These are phyloP conservation scores for Aurantiochytrium sp. DNA, from an alignment of 108 stramenopile genomes.

Conservation along the genomic window DNA sequence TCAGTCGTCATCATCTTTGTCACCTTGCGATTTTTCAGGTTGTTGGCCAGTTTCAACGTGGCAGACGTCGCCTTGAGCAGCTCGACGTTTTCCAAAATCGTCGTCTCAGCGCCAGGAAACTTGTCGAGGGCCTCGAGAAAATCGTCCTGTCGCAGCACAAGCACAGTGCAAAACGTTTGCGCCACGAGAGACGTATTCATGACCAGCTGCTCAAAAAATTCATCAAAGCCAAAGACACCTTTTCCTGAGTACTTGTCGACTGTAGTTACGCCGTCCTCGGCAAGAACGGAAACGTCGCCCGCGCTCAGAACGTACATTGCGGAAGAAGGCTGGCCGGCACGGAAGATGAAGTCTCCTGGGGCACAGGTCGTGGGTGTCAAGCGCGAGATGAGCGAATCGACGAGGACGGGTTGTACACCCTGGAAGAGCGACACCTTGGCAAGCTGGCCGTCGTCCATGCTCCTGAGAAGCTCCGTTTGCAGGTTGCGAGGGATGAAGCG, in stretches of 20 bases:
- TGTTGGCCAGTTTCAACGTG: not conserved
- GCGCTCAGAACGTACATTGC: not conserved
- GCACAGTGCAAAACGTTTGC: not conserved
- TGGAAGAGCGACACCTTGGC: not conserved
- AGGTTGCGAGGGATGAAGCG: not conserved
- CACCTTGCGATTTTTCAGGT: slow-evolving; percentile 3
- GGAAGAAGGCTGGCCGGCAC: not conserved
- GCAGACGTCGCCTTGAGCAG: not conserved
- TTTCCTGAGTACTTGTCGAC: not conserved
- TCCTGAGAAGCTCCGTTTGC: not conserved
- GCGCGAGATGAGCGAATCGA: not conserved
- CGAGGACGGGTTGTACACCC: not conserved
- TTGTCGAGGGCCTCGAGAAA: not conserved
- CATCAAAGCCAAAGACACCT: not conserved
- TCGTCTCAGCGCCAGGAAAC: not conserved
- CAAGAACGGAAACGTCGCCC: not conserved
- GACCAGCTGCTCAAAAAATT: not conserved
- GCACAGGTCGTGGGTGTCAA: not conserved
- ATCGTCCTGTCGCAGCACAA: not conserved
- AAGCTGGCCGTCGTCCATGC: not conserved
- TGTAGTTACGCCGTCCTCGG: not conserved
- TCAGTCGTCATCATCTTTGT: not conserved
- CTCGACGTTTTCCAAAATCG: not conserved
- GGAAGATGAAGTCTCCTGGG: not conserved
- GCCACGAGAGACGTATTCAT: not conserved